phyloP scores from a whole-genome alignment of 73 alveolate genomes.

The Stentor coeruleus region DNA sequence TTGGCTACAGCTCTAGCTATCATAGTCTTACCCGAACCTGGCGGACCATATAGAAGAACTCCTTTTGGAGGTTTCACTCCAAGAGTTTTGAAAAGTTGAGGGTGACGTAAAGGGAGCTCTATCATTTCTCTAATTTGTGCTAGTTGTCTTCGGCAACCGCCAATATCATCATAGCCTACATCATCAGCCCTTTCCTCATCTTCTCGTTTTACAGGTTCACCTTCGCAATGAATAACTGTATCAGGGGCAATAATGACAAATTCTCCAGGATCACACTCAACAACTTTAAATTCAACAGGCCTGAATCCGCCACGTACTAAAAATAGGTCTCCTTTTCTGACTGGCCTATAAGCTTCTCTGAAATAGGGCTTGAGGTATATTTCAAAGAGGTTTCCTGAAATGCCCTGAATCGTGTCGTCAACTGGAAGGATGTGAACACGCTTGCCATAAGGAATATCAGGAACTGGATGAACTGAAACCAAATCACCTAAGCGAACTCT shows the following conservation, averaged over 20 bases:
- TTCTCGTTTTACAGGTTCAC: conserved; percentile 89
- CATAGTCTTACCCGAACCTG: conserved; percentile 93
- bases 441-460: conserved; percentile 91
- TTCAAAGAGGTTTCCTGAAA: conserved; percentile 92
- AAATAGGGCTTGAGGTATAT: conserved; percentile 96
- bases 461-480: conserved; percentile 72
- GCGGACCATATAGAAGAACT: conserved; percentile 94
- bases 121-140: conserved; percentile 91
- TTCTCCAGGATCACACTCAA: conserved; percentile 97
- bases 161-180: conserved; percentile 95
- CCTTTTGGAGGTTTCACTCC: conserved; percentile 99
- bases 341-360: conserved; percentile 98
- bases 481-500: conserved; percentile 88
- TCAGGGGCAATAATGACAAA: conserved; percentile 96
- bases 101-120: conserved; percentile 97
- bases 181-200: conserved; percentile 92
- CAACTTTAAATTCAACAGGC: conserved; percentile 98
- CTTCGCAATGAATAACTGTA: conserved; percentile 89
- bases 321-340: conserved; percentile 96
- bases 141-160: conserved; percentile 98
- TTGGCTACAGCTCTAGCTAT: conserved; percentile 98
- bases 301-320: conserved; percentile 97
- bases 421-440: conserved; percentile 94
- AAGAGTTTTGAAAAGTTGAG: conserved; percentile 92
- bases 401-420: conserved; percentile 98